A percentile compares a stretch with the other conserved stretches of the same genome.
These are phyloP conservation scores for Lactarius pseudohatsudake DNA, from an alignment of 768 basidiomycete genomes.

Conservation along the genomic window DNA sequence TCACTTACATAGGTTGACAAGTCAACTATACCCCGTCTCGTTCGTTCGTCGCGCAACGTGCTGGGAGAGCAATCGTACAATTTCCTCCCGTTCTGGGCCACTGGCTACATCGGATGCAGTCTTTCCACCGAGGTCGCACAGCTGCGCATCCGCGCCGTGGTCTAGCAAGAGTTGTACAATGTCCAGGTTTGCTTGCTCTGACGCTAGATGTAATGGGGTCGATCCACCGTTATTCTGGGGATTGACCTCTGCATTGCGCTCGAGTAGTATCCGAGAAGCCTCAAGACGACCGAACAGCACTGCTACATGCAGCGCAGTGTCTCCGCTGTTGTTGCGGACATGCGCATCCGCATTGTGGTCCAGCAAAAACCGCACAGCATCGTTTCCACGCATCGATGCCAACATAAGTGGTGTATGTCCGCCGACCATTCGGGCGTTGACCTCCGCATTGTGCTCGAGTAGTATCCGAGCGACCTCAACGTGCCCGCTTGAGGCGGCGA, in stretches of 20 bases:
- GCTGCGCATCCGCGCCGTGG: neutral
- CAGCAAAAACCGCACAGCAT: neutral
- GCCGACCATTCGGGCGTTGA: neutral
- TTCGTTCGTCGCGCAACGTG: neutral
- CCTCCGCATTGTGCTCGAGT: neutral
- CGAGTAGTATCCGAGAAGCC: neutral
- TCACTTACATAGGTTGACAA: neutral
- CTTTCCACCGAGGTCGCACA: neutral
- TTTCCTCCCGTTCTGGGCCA: neutral
- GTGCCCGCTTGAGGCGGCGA: neutral
- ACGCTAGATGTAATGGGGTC: neutral
- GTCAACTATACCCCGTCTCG: too few species aligned
- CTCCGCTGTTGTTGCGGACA: accelerated
- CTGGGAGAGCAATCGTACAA: neutral
- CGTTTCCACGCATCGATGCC: accelerated
- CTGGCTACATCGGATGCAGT: neutral
- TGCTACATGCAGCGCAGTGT: neutral
- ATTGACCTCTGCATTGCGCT: neutral
- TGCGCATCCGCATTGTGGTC: neutral
- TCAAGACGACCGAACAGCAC: accelerated
- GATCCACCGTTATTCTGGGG: neutral
- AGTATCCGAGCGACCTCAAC: neutral
- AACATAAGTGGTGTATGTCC: neutral
- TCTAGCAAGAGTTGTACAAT: neutral
- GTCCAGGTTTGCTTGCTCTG: accelerated